Percentiles rank a stretch among this genome's conserved stretches.
Conservation (phyloP, 2,329 filamentous ascomycete species). For the Neofusicoccum parvum region DNA sequence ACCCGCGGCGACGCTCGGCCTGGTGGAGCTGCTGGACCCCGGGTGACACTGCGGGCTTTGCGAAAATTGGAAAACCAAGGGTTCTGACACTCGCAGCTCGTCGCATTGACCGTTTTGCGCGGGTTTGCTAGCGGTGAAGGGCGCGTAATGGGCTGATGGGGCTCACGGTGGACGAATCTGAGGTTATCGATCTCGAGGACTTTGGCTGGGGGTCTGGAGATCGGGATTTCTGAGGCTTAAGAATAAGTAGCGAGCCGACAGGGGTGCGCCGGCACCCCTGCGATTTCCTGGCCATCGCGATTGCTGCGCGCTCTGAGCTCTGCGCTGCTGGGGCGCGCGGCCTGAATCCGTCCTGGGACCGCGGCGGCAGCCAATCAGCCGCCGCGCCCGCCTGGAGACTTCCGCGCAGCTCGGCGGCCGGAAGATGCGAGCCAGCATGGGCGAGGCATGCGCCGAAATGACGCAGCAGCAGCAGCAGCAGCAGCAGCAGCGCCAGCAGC, state of each 20-base stretch:
- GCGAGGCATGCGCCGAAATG: slow-evolving; percentile 4
- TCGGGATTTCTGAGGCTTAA: slow-evolving; percentile 19
- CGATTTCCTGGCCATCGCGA: not conserved
- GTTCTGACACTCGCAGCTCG: not conserved
- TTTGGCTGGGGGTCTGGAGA: slow-evolving; percentile 9
- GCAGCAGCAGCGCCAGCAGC: no score
- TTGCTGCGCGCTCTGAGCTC: not conserved
- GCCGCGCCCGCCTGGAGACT: not conserved
- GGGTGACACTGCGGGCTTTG: not conserved
- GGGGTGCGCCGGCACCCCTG: not conserved
- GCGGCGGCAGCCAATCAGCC: not conserved
- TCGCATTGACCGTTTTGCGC: slow-evolving; percentile 3
- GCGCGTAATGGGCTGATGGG: not conserved
- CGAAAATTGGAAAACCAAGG: slow-evolving; percentile 12
- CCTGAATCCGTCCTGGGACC: not conserved
- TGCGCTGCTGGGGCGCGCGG: not conserved
- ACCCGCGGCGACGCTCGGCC: not conserved
- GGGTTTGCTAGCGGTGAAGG: not conserved
- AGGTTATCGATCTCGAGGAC: slow-evolving; percentile 15
- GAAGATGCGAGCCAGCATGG: slow-evolving; percentile 14
- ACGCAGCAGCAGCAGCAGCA: not conserved
- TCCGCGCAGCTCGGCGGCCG: not conserved
- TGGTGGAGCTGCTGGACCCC: not conserved
- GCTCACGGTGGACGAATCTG: slow-evolving; percentile 6
- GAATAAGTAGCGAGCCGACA: not conserved